A percentile compares a stretch with the other conserved stretches of the same genome.
Conservation (phyloP, 305 asterid genomes). For the Solanum aculeatissimum region DNA sequence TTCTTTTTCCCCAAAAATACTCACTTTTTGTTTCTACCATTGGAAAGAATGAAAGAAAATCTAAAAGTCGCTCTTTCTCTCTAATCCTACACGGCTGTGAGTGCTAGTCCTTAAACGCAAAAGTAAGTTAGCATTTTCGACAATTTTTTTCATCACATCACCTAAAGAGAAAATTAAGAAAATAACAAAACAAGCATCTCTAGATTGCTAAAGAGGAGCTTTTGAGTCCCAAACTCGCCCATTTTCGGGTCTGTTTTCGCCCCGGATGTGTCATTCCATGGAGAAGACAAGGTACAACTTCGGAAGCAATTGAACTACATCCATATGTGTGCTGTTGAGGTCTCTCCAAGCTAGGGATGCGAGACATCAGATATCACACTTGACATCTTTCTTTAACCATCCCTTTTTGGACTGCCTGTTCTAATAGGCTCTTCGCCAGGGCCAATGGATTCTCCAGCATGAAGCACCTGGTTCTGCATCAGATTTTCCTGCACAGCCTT, state of each 20-base stretch:
- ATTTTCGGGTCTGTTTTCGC: not conserved
- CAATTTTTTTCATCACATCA: not conserved
- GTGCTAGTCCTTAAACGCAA: not conserved
- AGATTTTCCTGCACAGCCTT: constrained; percentile 82
- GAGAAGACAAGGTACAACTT: not conserved
- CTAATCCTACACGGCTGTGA: not conserved
- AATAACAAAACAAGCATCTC: not conserved
- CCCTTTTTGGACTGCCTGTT: constrained; percentile 1
- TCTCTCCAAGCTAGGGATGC: not conserved
- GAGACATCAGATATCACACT: not conserved
- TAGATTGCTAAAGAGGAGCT: not conserved
- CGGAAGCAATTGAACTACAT: not conserved
- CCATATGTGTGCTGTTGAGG: not conserved
- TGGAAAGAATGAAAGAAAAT: not conserved
- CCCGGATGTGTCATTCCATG: not conserved
- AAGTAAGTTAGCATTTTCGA: not conserved
- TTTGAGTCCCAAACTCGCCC: not conserved
- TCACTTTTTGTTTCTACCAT: not conserved
- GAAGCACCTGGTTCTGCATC: constrained; percentile 34
- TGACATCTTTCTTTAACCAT: constrained; percentile 4
- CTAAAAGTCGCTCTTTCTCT: not conserved
- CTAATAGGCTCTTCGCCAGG: constrained; percentile 1
- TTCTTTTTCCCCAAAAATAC: too few relatives aligned
- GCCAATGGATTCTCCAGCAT: not conserved
- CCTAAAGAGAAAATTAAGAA: not conserved